Conservation (phyloP, 2,329 filamentous ascomycete species). For the Cytospora mali region DNA sequence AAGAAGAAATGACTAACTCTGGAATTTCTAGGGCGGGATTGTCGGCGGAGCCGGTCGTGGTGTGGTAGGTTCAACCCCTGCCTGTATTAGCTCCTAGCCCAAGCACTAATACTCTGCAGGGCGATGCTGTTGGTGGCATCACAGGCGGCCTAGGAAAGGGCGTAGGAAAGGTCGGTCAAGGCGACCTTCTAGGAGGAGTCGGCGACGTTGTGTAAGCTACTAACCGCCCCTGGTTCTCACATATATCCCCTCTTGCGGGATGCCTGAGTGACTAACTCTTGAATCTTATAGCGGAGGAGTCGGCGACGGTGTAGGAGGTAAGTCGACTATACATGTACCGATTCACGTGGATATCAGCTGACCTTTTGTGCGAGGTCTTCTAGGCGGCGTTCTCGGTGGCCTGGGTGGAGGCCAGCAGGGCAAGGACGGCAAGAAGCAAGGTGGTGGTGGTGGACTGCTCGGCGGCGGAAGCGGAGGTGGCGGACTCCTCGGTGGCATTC, state of each 20-base stretch:
- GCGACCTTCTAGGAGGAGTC: constrained; percentile 25
- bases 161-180: constrained; percentile 26
- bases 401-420: constrained; percentile 19
- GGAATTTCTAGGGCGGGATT: constrained; percentile 11
- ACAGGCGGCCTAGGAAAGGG: constrained; percentile 27
- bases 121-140: constrained; percentile 25
- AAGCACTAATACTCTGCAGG: constrained; percentile 5
- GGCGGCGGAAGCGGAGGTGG: constrained; percentile 17
- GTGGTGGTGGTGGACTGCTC: constrained; percentile 23
- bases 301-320: constrained; percentile 24
- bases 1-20: not conserved
- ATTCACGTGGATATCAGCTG: not conserved
- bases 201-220: constrained; percentile 24
- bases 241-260: no score
- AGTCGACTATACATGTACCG: not conserved
- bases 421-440: constrained; percentile 20
- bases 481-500: constrained; percentile 12
- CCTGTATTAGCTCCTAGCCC: rapidly evolving
- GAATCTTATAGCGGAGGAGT: constrained; percentile 17
- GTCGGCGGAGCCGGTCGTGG: constrained; percentile 25
- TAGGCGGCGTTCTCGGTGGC: constrained; percentile 26
- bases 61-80: not conserved
- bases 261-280: not conserved
- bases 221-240: not conserved
- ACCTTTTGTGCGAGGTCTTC: constrained; percentile 22